Percentiles rank a stretch among this genome's conserved stretches.
These are phyloP conservation scores for Ceratopteris richardii DNA, from an alignment of 75 land plant species.

Conservation along the genomic window DNA sequence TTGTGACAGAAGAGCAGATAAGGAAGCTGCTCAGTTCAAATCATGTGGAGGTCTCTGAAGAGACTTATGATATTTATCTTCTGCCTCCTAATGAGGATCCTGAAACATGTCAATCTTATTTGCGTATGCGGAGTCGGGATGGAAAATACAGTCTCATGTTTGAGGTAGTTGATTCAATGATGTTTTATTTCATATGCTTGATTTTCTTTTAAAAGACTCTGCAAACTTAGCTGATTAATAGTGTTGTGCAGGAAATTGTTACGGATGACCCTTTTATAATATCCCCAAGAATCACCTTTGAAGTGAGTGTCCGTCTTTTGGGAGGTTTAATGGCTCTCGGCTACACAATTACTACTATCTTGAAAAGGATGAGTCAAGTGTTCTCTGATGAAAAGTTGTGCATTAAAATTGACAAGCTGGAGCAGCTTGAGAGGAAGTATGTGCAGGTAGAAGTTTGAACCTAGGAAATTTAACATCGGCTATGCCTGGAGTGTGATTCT, in stretches of 20 bases:
- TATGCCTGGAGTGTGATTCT: neutral
- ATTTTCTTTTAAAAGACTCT: neutral
- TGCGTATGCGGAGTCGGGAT: slow-evolving; percentile 84
- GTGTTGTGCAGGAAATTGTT: slow-evolving; percentile 66
- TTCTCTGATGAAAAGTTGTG: slow-evolving; percentile 62
- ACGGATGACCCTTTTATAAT: slow-evolving; percentile 78
- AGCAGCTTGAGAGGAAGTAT: slow-evolving; percentile 67
- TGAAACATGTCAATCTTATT: slow-evolving; percentile 84
- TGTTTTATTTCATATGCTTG: neutral
- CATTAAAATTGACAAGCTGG: slow-evolving; percentile 82
- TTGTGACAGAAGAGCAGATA: slow-evolving; percentile 55
- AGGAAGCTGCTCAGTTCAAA: slow-evolving; percentile 41
- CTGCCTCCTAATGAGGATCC: slow-evolving; percentile 95
- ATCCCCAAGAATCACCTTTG: slow-evolving; percentile 90
- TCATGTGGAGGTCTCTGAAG: slow-evolving; percentile 51
- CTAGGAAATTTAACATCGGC: neutral
- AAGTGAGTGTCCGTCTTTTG: slow-evolving; percentile 91
- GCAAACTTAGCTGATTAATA: too few species aligned
- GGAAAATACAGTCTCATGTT: slow-evolving; percentile 98
- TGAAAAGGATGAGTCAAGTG: slow-evolving; percentile 80
- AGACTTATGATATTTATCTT: slow-evolving; percentile 89
- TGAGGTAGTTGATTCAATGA: slow-evolving; percentile 45
- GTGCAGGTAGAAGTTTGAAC: slow-evolving; percentile 42
- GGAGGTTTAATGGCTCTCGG: slow-evolving; percentile 96
- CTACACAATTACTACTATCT: slow-evolving; percentile 72